Conservation (phyloP, 169 alveolate species). For the Theileria parva region DNA sequence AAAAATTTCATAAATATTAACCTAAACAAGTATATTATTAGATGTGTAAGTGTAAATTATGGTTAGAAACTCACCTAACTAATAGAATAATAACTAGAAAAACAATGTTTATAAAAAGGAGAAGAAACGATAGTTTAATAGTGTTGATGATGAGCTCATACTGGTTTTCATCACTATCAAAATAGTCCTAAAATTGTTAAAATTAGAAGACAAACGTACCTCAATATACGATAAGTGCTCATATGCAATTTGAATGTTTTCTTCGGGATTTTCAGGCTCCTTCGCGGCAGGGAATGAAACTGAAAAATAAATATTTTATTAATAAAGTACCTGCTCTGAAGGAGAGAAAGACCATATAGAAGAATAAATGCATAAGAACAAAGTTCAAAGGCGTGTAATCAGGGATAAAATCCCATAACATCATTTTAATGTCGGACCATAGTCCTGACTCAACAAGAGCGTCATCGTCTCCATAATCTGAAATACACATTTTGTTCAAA, state of each 20-base stretch:
- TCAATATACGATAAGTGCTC: conserved; percentile 11
- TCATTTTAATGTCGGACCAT: conserved; percentile 18
- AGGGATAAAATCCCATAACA: conserved; percentile 31
- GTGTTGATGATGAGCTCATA: conserved; percentile 32
- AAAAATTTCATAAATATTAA: conserved; percentile 42
- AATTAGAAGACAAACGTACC: conserved; percentile 5
- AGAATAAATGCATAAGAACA: conserved; percentile 11
- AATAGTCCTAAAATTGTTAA: conserved; percentile 18
- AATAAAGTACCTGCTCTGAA: conserved; percentile 25
- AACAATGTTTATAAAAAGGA: background rate
- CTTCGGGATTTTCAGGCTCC: conserved; percentile 18
- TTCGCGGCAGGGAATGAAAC: conserved; percentile 20
- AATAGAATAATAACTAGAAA: conserved; percentile 19
- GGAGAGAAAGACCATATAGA: conserved; percentile 20
- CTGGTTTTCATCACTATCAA: conserved; percentile 18
- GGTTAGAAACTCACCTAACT: conserved; percentile 18
- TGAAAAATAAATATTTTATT: background rate
- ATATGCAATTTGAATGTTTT: background rate
- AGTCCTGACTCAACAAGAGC: conserved; percentile 25
- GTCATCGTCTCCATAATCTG: conserved; percentile 46
- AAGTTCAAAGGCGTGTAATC: conserved; percentile 32
- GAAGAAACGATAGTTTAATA: conserved; percentile 9
- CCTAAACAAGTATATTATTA: conserved; percentile 20
- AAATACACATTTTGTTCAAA: conserved; percentile 7
- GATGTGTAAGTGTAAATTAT: background rate